A percentile compares a stretch with the other conserved stretches of the same genome.
Conservation (phyloP, 2,329 filamentous ascomycete genomes). For the Botrytis tulipae region DNA sequence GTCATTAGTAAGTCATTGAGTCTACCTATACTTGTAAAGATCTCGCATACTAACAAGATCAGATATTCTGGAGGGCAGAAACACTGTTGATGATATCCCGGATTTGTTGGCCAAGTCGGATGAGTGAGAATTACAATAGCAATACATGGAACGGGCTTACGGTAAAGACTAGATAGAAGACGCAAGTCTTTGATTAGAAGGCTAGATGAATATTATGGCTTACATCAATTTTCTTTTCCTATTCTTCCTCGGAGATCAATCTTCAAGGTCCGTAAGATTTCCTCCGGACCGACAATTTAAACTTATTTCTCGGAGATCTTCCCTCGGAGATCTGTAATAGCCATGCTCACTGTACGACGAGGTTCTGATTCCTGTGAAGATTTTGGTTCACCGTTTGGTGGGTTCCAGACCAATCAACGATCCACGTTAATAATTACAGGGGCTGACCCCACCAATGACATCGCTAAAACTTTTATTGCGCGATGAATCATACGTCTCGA, state of each 20-base stretch:
- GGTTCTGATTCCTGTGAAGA: neutral
- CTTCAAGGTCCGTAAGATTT: neutral
- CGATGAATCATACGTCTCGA: neutral
- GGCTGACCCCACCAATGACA: slow-evolving; percentile 11
- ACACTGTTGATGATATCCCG: slow-evolving; percentile 77
- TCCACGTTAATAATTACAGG: slow-evolving; percentile 1
- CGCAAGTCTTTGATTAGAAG: slow-evolving; percentile 17
- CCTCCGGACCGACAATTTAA: neutral
- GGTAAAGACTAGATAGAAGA: slow-evolving; percentile 14
- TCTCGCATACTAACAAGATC: slow-evolving; percentile 7
- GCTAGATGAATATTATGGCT: neutral
- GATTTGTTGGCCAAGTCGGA: slow-evolving; percentile 45
- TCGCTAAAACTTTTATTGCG: slow-evolving; percentile 13
- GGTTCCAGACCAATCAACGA: slow-evolving; percentile 6
- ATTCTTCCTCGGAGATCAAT: slow-evolving; percentile 8
- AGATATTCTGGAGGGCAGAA: slow-evolving; percentile 73
- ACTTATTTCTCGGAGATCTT: slow-evolving; percentile 6
- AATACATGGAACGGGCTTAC: neutral
- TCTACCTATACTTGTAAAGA: neutral
- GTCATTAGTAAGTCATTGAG: slow-evolving; percentile 54
- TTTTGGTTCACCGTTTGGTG: neutral
- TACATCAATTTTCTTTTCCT: neutral
- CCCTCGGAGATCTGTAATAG: neutral
- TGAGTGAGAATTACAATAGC: slow-evolving; percentile 20
- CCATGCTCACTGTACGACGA: neutral